Percentiles rank a stretch among this genome's conserved stretches.
phyloP scores from a whole-genome alignment of 805 yeast genomes.

The Kluyveromyces nonfermentans region DNA sequence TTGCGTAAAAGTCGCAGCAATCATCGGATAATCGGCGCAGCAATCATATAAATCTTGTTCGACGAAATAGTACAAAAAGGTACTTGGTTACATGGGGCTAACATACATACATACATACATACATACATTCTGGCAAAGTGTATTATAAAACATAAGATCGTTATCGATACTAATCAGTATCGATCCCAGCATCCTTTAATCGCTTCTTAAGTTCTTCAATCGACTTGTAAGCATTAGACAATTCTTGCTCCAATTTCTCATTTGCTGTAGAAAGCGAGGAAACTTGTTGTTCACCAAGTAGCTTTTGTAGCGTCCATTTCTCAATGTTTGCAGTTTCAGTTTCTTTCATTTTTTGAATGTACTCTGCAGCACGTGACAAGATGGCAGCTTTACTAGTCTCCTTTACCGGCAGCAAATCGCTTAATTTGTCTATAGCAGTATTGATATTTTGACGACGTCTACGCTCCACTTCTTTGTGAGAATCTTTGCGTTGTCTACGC shows the following conservation, averaged over 20 bases:
- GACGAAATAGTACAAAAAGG: too few relatives aligned
- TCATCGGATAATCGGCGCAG: too few relatives aligned
- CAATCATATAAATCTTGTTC: too few relatives aligned
- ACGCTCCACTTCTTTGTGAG: conserved; percentile 93
- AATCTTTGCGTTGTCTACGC: conserved; percentile 58
- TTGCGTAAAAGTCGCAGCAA: too few relatives aligned
- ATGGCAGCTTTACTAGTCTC: conserved; percentile 84
- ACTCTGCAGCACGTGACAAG: conserved; percentile 79
- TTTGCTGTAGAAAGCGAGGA: conserved; percentile 76
- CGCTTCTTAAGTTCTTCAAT: conserved; percentile 72
- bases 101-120: too few relatives aligned
- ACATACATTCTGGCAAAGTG: too few relatives aligned
- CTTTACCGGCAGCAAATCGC: conserved; percentile 67
- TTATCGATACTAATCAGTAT: conserved; percentile 4
- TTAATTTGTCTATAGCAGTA: conserved; percentile 73
- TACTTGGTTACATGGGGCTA: too few relatives aligned
- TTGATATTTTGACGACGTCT: conserved; percentile 86
- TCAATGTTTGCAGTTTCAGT: conserved; percentile 84
- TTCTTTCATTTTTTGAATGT: conserved; percentile 80
- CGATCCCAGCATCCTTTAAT: conserved; percentile 16
- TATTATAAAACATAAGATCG: too few relatives aligned
- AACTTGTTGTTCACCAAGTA: conserved; percentile 84
- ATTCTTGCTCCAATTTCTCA: conserved; percentile 78
- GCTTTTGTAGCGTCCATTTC: conserved; percentile 90
- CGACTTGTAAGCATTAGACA: conserved; percentile 87